A percentile compares a stretch with the other conserved stretches of the same genome.
phyloP scores from a whole-genome alignment of 352 stramenopile genomes.

The Pythium diclinum region DNA sequence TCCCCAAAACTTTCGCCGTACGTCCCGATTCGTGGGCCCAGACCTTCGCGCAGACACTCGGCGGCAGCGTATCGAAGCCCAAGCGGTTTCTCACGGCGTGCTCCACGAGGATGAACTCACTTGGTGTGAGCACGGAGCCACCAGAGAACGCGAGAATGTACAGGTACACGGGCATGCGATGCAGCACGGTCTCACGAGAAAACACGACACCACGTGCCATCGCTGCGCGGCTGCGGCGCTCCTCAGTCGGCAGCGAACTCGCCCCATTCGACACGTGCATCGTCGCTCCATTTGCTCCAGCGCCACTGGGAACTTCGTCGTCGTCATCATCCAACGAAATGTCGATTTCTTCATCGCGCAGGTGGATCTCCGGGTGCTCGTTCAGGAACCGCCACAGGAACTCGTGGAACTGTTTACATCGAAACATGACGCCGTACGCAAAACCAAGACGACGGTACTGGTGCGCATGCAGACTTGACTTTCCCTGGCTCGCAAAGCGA shows the following conservation, averaged over 20 bases:
- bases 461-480: slow-evolving; percentile 49
- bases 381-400: slow-evolving; percentile 73
- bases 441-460: slow-evolving; percentile 79
- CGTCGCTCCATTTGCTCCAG: not conserved
- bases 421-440: slow-evolving; percentile 81
- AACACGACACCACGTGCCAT: slow-evolving; percentile 53
- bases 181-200: slow-evolving; percentile 67
- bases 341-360: slow-evolving; percentile 44
- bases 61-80: slow-evolving; percentile 45
- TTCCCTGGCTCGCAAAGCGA: slow-evolving; percentile 60
- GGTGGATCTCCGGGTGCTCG: slow-evolving; percentile 33
- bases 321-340: slow-evolving; percentile 36
- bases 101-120: slow-evolving; percentile 53
- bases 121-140: slow-evolving; percentile 48
- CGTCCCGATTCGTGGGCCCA: slow-evolving; percentile 71
- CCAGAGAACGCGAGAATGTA: slow-evolving; percentile 83
- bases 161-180: slow-evolving; percentile 71
- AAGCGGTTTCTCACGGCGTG: slow-evolving; percentile 46
- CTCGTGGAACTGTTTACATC: slow-evolving; percentile 73
- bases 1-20: slow-evolving; percentile 69
- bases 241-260: not conserved
- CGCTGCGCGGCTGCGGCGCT: not conserved
- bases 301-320: slow-evolving; percentile 18
- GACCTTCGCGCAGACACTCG: slow-evolving; percentile 49
- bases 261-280: not conserved